Conservation (phyloP, 1,139 yeast species). For the Meyerozyma athensensis region DNA sequence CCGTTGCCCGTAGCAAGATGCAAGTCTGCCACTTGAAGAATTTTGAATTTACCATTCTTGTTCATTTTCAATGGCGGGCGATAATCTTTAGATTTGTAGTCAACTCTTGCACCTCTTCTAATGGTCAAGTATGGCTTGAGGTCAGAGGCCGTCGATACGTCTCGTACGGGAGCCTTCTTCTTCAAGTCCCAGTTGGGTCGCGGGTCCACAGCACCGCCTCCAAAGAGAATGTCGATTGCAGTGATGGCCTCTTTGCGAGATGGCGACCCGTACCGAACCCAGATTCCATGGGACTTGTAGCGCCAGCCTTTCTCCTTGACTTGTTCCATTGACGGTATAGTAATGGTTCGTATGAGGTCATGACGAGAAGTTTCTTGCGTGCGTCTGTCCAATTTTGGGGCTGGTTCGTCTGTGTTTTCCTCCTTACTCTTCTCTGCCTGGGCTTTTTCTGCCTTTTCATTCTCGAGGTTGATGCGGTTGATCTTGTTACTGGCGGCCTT, state of each 20-base stretch:
- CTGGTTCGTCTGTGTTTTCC: conserved; percentile 3
- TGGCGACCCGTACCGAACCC: conserved; percentile 43
- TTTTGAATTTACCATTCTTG: conserved; percentile 54
- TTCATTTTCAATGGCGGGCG: conserved; percentile 24
- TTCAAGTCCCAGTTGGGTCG: conserved; percentile 63
- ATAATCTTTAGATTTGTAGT: conserved; percentile 19
- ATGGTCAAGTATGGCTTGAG: conserved; percentile 27
- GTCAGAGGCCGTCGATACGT: conserved; percentile 17
- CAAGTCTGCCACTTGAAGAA: conserved; percentile 81
- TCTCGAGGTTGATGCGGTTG: conserved; percentile 10
- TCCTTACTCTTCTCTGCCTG: background rate
- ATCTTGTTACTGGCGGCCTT: conserved; percentile 15
- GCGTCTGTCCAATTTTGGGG: background rate
- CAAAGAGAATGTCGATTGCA: conserved; percentile 62
- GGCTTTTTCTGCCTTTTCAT: conserved; percentile 1
- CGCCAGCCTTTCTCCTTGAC: conserved; percentile 32
- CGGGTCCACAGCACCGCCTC: conserved; percentile 72
- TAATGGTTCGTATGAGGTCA: conserved; percentile 18
- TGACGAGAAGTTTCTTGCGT: conserved; percentile 14
- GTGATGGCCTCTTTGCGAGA: conserved; percentile 24
- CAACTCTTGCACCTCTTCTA: conserved; percentile 20
- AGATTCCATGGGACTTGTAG: conserved; percentile 36
- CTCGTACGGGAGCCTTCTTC: conserved; percentile 19
- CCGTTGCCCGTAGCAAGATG: conserved; percentile 81
- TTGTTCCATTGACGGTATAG: conserved; percentile 31